phyloP scores from a whole-genome alignment of 1,139 yeast species.

The Yamadazyma blattariae region DNA sequence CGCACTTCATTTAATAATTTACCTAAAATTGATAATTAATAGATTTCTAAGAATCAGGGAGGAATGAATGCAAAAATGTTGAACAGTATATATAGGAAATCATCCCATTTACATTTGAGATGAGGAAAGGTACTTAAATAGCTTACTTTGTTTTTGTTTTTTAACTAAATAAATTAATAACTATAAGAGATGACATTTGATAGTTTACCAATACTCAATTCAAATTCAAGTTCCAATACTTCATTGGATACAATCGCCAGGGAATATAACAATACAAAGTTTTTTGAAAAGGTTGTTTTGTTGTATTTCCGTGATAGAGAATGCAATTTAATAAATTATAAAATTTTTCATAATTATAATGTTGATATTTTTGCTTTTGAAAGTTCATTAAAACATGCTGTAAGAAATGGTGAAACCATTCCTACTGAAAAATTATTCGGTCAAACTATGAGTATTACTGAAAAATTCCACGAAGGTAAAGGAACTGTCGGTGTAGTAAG shows the following conservation, averaged over 20 bases:
- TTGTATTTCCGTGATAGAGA: constrained; percentile 26
- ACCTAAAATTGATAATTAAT: too few relatives aligned
- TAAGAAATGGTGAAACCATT: not conserved
- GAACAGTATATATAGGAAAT: too few relatives aligned
- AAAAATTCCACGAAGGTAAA: constrained; percentile 12
- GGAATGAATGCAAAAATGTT: too few relatives aligned
- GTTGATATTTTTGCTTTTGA: not conserved
- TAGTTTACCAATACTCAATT: not conserved
- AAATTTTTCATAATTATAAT: not conserved
- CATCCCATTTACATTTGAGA: too few relatives aligned
- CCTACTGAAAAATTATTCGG: constrained; percentile 11
- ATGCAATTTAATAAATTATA: constrained; percentile 1
- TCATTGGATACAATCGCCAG: not conserved
- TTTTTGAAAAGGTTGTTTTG: constrained; percentile 30
- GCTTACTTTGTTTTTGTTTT: too few relatives aligned
- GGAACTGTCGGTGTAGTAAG: constrained; percentile 28
- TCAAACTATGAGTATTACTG: constrained; percentile 15
- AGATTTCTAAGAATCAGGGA: too few relatives aligned
- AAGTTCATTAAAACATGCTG: not conserved
- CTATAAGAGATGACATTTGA: too few relatives aligned
- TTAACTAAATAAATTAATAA: too few relatives aligned
- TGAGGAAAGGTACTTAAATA: too few relatives aligned
- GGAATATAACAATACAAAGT: constrained; percentile 16
- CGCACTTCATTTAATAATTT: too few relatives aligned
- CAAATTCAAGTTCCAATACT: not conserved